Evolutionary conservation across 75 land plant genomes (phyloP), one percentile per base, ranked within the genome.

Genomic region (Isoetes taiwanensis): DNA sequence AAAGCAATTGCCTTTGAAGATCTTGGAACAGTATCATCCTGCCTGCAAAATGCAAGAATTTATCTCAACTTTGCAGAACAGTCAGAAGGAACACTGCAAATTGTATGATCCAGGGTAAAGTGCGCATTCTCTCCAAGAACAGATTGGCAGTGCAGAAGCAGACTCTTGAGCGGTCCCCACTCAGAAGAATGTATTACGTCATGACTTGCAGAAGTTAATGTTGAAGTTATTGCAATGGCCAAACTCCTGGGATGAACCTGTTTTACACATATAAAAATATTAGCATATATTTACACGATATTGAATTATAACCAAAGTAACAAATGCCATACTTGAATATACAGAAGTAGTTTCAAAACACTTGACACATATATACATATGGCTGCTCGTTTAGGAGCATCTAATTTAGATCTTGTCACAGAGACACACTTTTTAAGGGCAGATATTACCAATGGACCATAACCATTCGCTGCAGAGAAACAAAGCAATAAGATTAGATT

Each of bases 391-490:
- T 79, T 68, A 37, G 66, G 37, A 70, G 30, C 34, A 73, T 80
- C 54, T 71, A 58, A 24, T 64, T 70, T 65, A 54, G 85, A 76
- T n/a, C 58, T 71, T 20, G 82, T 66, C 64, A 84, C 55, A 52
- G 76, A 72, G 32, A 83, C 59, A 58, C 82, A 81, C 67, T 83
- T 81, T 50, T 91, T 64, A 48, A 86, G 69, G 30, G 75, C 61
- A 72, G 85, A 86, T 9, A 84, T 39, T 28, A 81, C 67, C 5
- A 86, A 71, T 29, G 98, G 98, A 57, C 98, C 80, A 61, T 86
- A 83, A 54, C 58, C 35, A n/a, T n/a, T n/a, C n/a, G n/a, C n/a
- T n/a, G n/a, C n/a, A n/a, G n/a, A n/a, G n/a, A n/a, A n/a, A n/a
- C n/a, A n/a, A n/a, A n/a, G n/a, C n/a, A n/a, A n/a, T n/a, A n/a